These are phyloP conservation scores for Ottelia alismoides DNA, from an alignment of 106 monocot species.

Conservation along the genomic window DNA sequence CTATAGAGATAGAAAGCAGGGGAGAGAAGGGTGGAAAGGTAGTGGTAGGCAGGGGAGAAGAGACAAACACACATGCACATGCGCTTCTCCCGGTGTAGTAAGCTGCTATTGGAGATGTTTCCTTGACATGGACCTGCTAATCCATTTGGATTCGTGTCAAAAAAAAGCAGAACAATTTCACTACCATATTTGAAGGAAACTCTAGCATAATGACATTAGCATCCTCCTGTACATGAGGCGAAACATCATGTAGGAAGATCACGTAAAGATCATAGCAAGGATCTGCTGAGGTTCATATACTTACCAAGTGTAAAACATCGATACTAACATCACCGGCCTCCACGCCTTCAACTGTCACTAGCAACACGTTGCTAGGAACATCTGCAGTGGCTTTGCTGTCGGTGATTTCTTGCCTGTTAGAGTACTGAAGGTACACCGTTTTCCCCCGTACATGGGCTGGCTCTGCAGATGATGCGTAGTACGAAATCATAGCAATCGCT, in stretches of 20 bases:
- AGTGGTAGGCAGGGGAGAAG: slow-evolving; percentile 21
- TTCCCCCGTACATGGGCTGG: slow-evolving; percentile 58
- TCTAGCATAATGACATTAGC: slow-evolving; percentile 6
- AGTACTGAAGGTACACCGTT: slow-evolving; percentile 56
- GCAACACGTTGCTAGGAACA: slow-evolving; percentile 30
- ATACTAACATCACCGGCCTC: slow-evolving; percentile 52
- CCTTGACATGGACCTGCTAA: slow-evolving; percentile 41
- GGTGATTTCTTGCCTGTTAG: slow-evolving; percentile 40
- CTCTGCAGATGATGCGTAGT: slow-evolving; percentile 44
- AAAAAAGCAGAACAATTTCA: slow-evolving; percentile 6
- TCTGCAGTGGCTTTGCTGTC: slow-evolving; percentile 37
- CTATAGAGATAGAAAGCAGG: slow-evolving; percentile 6
- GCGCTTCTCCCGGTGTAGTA: slow-evolving; percentile 32
- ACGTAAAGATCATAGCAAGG: too few relatives aligned
- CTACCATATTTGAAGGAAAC: slow-evolving; percentile 6
- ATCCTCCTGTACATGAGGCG: slow-evolving; percentile 9
- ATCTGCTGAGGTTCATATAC: too few relatives aligned
- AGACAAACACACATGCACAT: slow-evolving; percentile 49
- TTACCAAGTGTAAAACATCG: slow-evolving; percentile 50
- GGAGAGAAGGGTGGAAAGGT: slow-evolving; percentile 15
- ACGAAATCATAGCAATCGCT: slow-evolving; percentile 51
- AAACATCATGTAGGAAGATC: background rate
- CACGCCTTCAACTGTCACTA: slow-evolving; percentile 47
- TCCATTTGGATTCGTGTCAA: slow-evolving; percentile 23
- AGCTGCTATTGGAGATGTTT: slow-evolving; percentile 30